phyloP scores from a whole-genome alignment of 2,329 filamentous ascomycete genomes.

The Atkinsonella hypoxylon region DNA sequence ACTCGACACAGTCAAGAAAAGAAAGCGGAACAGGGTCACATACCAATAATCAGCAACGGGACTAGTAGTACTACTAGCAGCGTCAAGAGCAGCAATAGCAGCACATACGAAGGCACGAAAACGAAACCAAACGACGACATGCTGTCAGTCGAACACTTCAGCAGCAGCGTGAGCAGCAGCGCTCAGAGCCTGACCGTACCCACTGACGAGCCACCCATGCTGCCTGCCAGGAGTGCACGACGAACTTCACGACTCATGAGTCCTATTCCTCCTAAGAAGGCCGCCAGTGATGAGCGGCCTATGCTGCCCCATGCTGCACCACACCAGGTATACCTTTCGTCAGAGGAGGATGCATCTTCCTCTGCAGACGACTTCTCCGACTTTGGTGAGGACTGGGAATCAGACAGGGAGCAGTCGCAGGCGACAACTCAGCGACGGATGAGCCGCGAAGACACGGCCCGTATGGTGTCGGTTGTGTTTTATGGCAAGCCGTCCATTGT shows the following conservation, averaged over 20 bases:
- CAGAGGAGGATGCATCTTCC: conserved; percentile 53
- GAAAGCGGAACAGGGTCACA: conserved; percentile 2
- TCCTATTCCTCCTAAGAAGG: conserved; percentile 22
- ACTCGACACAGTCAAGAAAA: background rate
- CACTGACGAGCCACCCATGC: conserved; percentile 22
- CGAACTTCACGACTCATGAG: conserved; percentile 32
- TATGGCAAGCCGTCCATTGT: conserved; percentile 48
- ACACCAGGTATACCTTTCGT: conserved; percentile 52
- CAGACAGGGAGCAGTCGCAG: conserved; percentile 24
- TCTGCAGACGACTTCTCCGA: conserved; percentile 49
- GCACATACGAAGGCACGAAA: background rate
- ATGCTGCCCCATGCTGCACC: conserved; percentile 30
- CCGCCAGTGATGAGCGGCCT: conserved; percentile 17
- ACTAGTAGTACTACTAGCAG: background rate
- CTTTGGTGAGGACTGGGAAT: conserved; percentile 32
- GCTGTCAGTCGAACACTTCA: conserved; percentile 15
- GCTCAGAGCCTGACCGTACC: conserved; percentile 11
- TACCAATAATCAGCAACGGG: conserved; percentile 3
- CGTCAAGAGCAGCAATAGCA: conserved; percentile 3
- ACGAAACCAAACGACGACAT: conserved; percentile 13
- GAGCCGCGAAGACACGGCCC: conserved; percentile 44
- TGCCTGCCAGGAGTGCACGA: conserved; percentile 38
- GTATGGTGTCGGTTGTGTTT: conserved; percentile 46
- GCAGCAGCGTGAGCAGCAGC: conserved; percentile 10
- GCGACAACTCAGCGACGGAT: conserved; percentile 19